Base-by-base conservation (phyloP, 441 rosid species). In the Corymbia calophylla region DNA sequence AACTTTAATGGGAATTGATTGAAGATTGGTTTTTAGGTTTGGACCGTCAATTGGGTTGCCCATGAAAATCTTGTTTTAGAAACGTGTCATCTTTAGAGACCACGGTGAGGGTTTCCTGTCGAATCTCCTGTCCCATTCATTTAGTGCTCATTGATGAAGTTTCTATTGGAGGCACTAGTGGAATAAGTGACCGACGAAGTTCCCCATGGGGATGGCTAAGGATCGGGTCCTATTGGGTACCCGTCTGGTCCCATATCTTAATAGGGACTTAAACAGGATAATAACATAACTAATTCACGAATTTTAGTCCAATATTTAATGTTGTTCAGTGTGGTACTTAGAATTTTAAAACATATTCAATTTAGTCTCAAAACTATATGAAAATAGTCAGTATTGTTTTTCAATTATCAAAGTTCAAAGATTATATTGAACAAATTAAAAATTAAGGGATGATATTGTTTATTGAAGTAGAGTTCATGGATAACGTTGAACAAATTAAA, bases 291-390 rank as follows among this genome's bases (percentile, higher is more conserved):
- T 58, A 58, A 0, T 58, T 58, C 25, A 25, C 25, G 29, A 25
- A 58, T 5, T 58, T 58, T 58, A 3, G 11, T 58, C 11, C 10
- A 25, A 2, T 25, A 58, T 9, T 1, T 0, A 58, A 58, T 1
- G 14, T 39, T 39, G 44, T 39, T 39, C 5, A 5, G 44, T 39
- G 44, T 39, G 44, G 5, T 39, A 5, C 5, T 5, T 39, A 39
- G 6, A 39, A 39, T 39, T 39, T 39, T 5, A 39, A 39, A 39
- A 39, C 6, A 39, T 39, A 5, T 58, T 58, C 17, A 58, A 58
- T 14, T 58, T 2, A 23, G 3, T 25, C 4, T 25, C 10, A 9
- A 3, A 58, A 58, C 7, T 25, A 58, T 10, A 58, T 10, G 25
- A 1, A 58, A 58, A 58, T 58, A 3, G 10, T 58, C 25, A 1